A percentile compares a stretch with the other conserved stretches of the same genome.
Evolutionary conservation across 2,329 filamentous ascomycete species (phyloP).

Genomic region (Aspergillus sp.): DNA sequence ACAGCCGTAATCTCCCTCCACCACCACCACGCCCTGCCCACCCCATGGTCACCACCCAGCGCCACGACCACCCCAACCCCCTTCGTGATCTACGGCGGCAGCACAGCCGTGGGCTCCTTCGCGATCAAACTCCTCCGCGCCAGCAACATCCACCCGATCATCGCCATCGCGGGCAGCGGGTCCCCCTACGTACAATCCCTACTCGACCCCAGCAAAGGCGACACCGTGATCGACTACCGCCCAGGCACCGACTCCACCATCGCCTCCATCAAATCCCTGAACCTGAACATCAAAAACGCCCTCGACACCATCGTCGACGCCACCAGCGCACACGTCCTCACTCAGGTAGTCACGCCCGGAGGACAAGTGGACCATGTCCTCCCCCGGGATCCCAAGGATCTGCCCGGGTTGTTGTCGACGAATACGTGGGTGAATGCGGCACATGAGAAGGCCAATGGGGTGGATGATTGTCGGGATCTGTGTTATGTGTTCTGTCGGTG

Average conservation of each 20-base stretch:
- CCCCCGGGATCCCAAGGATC: neutral
- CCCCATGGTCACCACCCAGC: constrained; percentile 49
- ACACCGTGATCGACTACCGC: constrained; percentile 63
- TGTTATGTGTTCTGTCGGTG: constrained; percentile 49
- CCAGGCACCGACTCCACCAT: constrained; percentile 57
- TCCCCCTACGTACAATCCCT: constrained; percentile 53
- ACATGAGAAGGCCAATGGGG: constrained; percentile 4
- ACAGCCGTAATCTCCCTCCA: constrained; percentile 57
- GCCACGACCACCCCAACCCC: constrained; percentile 32
- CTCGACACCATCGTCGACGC: constrained; percentile 14
- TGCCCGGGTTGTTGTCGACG: constrained; percentile 8
- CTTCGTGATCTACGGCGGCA: constrained; percentile 52
- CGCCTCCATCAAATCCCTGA: constrained; percentile 38
- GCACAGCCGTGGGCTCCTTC: constrained; percentile 60
- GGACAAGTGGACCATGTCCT: constrained; percentile 20
- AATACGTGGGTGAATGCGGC: constrained; percentile 12
- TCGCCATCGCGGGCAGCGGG: constrained; percentile 60
- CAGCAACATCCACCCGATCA: constrained; percentile 62
- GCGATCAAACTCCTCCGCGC: constrained; percentile 57
- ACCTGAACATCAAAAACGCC: constrained; percentile 1
- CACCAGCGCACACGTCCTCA: neutral
- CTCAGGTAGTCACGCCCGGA: constrained; percentile 7
- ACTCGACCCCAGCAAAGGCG: constrained; percentile 57
- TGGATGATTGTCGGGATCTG: constrained; percentile 25
- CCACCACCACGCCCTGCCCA: constrained; percentile 48